Evolutionary conservation across 75 land plant species (phyloP).

Genomic region (Isoetes taiwanensis): DNA sequence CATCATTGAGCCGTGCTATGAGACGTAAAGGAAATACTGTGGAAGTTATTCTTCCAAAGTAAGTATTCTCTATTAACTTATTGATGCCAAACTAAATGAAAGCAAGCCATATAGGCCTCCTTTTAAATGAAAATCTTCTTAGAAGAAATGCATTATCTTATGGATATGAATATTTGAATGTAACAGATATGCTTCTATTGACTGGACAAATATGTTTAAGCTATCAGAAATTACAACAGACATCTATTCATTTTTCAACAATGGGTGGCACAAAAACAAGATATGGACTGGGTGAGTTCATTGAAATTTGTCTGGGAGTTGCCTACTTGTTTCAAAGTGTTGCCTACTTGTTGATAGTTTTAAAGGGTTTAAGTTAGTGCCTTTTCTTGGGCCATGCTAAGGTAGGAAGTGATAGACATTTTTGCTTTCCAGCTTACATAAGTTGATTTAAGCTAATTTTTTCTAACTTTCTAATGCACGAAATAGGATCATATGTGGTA

Average conservation of each 20-base stretch:
- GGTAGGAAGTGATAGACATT: no score
- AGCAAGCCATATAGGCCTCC: no score
- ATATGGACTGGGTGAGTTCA: conserved; percentile 53
- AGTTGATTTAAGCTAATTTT: background rate
- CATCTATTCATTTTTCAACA: conserved; percentile 40
- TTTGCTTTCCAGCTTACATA: background rate
- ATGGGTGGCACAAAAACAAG: conserved; percentile 43
- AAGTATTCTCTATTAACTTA: background rate
- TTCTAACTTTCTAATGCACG: conserved; percentile 2
- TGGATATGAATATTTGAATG: background rate
- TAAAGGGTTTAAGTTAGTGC: no score
- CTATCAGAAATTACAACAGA: conserved; percentile 42
- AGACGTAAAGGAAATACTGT: conserved; percentile 45
- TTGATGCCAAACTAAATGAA: background rate
- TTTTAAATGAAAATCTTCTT: background rate
- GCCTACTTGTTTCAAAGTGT: background rate
- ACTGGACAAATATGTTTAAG: conserved; percentile 33
- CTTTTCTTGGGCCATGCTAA: no score
- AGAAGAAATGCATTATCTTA: background rate
- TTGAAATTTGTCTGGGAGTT: background rate
- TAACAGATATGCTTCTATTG: conserved; percentile 35
- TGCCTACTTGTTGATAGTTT: background rate
- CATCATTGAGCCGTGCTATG: conserved; percentile 41
- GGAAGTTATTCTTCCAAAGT: conserved; percentile 73
- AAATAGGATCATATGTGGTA: conserved; percentile 44